A percentile compares a stretch with the other conserved stretches of the same genome.
Evolutionary conservation across 805 yeast species (phyloP).

Genomic region (Teunomyces panamensis): DNA sequence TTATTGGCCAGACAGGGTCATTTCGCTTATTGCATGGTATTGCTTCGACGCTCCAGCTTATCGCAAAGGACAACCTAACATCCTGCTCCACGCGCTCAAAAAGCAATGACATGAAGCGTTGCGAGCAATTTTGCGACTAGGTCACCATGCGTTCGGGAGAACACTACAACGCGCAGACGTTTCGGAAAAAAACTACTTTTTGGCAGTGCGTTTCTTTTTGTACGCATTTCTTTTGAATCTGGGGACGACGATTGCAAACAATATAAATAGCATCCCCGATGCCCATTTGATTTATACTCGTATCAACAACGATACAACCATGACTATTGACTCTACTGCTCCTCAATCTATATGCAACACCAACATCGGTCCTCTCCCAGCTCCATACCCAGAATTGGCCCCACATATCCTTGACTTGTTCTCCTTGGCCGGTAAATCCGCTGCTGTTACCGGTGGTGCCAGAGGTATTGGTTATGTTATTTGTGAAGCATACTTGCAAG

Average conservation of each 20-base stretch:
- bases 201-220: background rate
- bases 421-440: conserved; percentile 28
- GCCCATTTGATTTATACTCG: background rate
- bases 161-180: background rate
- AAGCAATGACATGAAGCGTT: background rate
- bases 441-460: conserved; percentile 37
- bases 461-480: conserved; percentile 38
- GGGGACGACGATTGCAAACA: conserved; percentile 1
- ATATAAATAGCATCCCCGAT: background rate
- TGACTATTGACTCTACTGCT: conserved; percentile 23
- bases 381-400: conserved; percentile 28
- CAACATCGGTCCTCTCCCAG: conserved; percentile 39
- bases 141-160: conserved; percentile 1
- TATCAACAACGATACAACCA: conserved; percentile 6
- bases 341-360: conserved; percentile 27
- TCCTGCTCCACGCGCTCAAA: no score
- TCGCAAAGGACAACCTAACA: no score
- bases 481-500: conserved; percentile 37
- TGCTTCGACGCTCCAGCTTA: no score
- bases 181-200: background rate
- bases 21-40: no score
- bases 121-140: background rate
- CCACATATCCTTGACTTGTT: conserved; percentile 29
- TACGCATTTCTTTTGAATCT: background rate
- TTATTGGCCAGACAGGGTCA: no score